Evolutionary conservation across 441 rosid species (phyloP), one percentile per base, ranked within the genome.

Genomic region (Erysimum cheiri): DNA sequence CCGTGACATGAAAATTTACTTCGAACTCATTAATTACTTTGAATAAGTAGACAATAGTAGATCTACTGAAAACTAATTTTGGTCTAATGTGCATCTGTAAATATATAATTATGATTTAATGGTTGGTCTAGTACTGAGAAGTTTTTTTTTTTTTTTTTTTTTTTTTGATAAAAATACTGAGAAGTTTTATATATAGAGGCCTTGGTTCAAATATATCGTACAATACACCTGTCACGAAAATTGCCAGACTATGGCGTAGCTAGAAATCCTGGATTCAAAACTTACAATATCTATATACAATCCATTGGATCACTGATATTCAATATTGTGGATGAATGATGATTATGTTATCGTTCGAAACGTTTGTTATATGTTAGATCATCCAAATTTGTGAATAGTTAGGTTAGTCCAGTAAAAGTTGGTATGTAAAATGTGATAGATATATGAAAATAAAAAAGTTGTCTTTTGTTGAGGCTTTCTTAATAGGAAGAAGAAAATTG

Each of bases 1-100:
- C 44, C 71, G 60, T 72, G 66, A 65, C 67, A 49, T 47, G 35
- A 56, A 36, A 22, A 57, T 8, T 4, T 46, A 36, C 47, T 19
- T 47, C 19, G 28, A 36, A 56, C 32, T 44, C 26, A n/a, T n/a
- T n/a, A n/a, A 44, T 22, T 41, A 19, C 52, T 12, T 60, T 37
- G 6, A 28, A 46, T 24, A 37, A 22, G 55, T 22, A 17, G 28
- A 15, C 11, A 19, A 6, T 36, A 36, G 26, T 49, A 19, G 2
- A 6, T 36, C 26, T 9, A 53, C 8, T 64, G 48, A 50, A 48
- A 47, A 33, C 4, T 1, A 8, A 33, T 13, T 3, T 64, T 19
- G 13, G 33, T 63, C 33, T 37, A 39, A 22, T 19, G 4, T 59
- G 64, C 35, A 12, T 40, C 8, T 24, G 24, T n/a, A 59, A 40